Evolutionary conservation across 73 alveolate species (phyloP), one percentile per base, ranked within the genome.

Genomic region (Symbiodinium natans): DNA sequence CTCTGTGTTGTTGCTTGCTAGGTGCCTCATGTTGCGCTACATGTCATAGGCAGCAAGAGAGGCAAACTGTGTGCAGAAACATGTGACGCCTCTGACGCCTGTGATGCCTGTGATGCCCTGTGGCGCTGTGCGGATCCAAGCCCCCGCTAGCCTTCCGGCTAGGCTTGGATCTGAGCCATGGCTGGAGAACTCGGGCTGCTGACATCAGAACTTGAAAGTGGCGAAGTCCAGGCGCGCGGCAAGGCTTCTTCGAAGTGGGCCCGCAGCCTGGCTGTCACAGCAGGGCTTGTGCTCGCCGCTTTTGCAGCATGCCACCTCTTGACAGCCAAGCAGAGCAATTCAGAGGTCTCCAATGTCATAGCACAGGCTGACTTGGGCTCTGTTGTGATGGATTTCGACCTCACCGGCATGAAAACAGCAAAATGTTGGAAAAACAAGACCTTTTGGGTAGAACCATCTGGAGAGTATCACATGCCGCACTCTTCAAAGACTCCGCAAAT

Each of bases 381-480:
- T 63, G 11, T n/a, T n/a, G 80, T 63, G 17, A 63, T 63, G 84
- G 84, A 74, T 0, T 74, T 74, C 84, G 84, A 74, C 84, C 40
- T 74, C 84, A 74, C 43, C 29, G 88, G 97, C 27, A 90, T 90
- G 97, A 68, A 59, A 8, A 90, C 97, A 3, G 34, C 43, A 33
- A 90, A 90, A 34, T 90, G 97, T 41, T 90, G 97, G 97, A 71
- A 41, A 38, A 90, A 90, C 80, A 90, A 42, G 41, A 71, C 97
- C 11, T 90, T 71, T 42, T 90, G 36, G 10, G 97, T 90, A 48
- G 97, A 90, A 41, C 19, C 56, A 25, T 31, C 43, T 31, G 97
- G 97, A 40, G 89, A 73, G 87, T 90, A 41, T 59, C 52, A 68
- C 40, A 90, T 90, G 97, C 89, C 87, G 80, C 34, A 41, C 33